A percentile compares a stretch with the other conserved stretches of the same genome.
Evolutionary conservation across 2,329 filamentous ascomycete species (phyloP).

Genomic region (Didymella pomorum): DNA sequence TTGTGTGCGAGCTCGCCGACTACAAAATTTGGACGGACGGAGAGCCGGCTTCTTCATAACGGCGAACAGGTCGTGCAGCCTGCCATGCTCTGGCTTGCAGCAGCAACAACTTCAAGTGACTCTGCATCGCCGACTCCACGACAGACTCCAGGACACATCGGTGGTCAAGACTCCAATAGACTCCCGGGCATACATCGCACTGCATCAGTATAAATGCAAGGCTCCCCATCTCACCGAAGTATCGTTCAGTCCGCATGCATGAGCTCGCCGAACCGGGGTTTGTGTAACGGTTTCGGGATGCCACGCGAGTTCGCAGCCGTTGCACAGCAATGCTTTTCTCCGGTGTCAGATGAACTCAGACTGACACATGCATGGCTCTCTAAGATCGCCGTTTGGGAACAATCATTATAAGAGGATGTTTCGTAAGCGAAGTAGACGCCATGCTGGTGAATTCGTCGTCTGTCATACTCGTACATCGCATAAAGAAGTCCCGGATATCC

Average conservation of each 20-base stretch:
- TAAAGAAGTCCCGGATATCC: conserved; percentile 16
- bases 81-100: background rate
- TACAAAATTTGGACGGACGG: background rate
- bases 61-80: background rate
- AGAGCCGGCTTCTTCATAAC: background rate
- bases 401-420: too few species aligned
- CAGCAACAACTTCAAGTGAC: too few species aligned
- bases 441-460: background rate
- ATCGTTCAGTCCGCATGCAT: conserved; percentile 8
- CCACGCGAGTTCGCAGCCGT: conserved; percentile 15
- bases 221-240: background rate
- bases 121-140: background rate
- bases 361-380: too few species aligned
- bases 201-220: conserved; percentile 1
- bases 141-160: background rate
- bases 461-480: conserved; percentile 21
- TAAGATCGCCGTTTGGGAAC: too few species aligned
- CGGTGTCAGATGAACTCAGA: background rate
- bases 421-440: background rate
- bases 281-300: conserved; percentile 10
- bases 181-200: background rate
- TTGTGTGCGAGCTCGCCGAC: conserved; percentile 1
- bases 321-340: conserved; percentile 14
- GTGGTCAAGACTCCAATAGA: background rate
- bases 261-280: conserved; percentile 12